Percentiles rank a stretch among this genome's conserved stretches.
Evolutionary conservation across 208 protist species (phyloP).

Genomic region (Trypanosoma mega): DNA sequence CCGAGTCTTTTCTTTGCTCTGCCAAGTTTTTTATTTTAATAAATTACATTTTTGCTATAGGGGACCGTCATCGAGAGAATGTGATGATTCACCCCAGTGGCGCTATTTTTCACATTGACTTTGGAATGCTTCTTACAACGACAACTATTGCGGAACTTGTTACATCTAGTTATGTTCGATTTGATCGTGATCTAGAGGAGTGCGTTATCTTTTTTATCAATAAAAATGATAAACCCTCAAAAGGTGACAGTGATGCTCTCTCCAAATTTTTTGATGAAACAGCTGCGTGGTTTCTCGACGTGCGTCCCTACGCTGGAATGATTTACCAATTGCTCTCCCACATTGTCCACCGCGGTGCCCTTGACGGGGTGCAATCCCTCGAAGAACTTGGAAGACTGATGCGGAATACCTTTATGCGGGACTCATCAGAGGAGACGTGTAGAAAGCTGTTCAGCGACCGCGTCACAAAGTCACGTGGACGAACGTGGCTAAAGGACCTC

Average conservation of each 20-base stretch:
- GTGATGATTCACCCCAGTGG: conserved; percentile 73
- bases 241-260: conserved; percentile 10
- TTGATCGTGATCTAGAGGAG: conserved; percentile 32
- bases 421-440: conserved; percentile 24
- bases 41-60: conserved; percentile 86
- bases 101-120: conserved; percentile 84
- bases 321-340: conserved; percentile 67
- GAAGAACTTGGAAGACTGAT: conserved; percentile 22
- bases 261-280: conserved; percentile 49
- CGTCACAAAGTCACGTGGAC: conserved; percentile 25
- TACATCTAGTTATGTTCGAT: conserved; percentile 26
- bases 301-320: conserved; percentile 53
- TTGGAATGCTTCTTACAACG: conserved; percentile 66
- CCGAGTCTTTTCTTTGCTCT: conserved; percentile 48
- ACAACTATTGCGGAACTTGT: conserved; percentile 55
- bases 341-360: conserved; percentile 38
- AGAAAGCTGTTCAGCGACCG: conserved; percentile 25
- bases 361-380: conserved; percentile 20
- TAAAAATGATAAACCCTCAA: neutral
- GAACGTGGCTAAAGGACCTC: conserved; percentile 34
- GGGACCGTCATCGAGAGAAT: conserved; percentile 81
- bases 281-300: conserved; percentile 67
- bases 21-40: conserved; percentile 82
- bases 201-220: conserved; percentile 28
- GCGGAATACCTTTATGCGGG: conserved; percentile 25